A percentile compares a stretch with the other conserved stretches of the same genome.
These are phyloP conservation scores for Eudorina sp. DNA, from an alignment of 139 green algal genomes.

Conservation along the genomic window DNA sequence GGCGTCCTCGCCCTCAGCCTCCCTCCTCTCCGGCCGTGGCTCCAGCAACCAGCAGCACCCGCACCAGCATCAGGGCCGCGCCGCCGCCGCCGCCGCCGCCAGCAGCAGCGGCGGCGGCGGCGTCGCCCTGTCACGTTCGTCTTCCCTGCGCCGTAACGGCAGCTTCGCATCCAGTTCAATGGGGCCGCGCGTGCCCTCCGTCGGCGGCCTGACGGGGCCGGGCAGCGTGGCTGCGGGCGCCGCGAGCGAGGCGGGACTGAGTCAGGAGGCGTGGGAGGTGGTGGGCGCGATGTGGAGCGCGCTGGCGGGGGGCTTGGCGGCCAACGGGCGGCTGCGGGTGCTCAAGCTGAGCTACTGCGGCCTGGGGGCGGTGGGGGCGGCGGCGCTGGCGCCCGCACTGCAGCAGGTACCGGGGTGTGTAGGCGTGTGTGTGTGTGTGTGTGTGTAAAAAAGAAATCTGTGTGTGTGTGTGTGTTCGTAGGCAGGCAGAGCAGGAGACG, in stretches of 20 bases:
- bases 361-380: conserved; percentile 13
- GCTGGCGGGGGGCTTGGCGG: conserved; percentile 26
- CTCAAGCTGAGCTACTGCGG: conserved; percentile 32
- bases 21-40: too few species aligned
- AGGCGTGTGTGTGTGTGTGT: too few species aligned
- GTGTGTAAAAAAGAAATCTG: too few species aligned
- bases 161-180: conserved; percentile 7
- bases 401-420: too few species aligned
- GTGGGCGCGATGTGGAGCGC: conserved; percentile 30
- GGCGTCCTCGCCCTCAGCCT: too few species aligned
- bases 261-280: conserved; percentile 10
- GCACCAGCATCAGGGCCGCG: too few species aligned
- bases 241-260: neutral
- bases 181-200: neutral
- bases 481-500: too few species aligned
- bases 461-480: too few species aligned
- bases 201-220: neutral
- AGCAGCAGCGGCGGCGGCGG: too few species aligned
- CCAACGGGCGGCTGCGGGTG: conserved; percentile 23
- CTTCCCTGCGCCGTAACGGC: neutral
- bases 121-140: too few species aligned
- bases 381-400: conserved; percentile 46
- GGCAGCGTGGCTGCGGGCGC: neutral
- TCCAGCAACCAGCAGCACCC: neutral
- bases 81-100: too few species aligned